phyloP scores from a whole-genome alignment of 2,329 filamentous ascomycete genomes.

The Colletotrichum orchidophilum region DNA sequence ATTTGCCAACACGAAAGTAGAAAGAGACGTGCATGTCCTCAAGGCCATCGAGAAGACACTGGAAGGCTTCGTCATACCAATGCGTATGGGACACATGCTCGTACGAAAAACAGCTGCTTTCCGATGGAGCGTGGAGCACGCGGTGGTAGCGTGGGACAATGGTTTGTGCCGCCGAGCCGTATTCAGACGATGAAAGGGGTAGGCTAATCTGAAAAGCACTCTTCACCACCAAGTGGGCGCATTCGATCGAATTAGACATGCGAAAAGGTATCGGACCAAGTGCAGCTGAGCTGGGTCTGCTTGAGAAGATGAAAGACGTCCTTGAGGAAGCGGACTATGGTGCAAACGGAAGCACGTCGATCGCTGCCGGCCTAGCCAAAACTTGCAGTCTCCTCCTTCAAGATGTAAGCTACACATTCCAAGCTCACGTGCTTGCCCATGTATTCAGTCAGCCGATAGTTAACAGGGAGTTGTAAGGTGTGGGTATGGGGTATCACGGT shows the following conservation, averaged over 20 bases:
- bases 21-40: background rate
- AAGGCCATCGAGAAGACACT: background rate
- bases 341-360: background rate
- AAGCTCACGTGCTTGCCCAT: background rate
- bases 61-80: background rate
- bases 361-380: background rate
- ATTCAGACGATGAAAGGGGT: background rate
- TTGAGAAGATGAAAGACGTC: background rate
- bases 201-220: background rate
- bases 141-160: background rate
- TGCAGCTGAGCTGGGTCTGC: background rate
- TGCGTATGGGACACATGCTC: constrained; percentile 1
- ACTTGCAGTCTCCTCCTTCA: background rate
- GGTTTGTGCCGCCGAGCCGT: background rate
- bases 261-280: background rate
- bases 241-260: background rate
- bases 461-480: background rate
- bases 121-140: constrained; percentile 8
- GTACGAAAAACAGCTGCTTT: background rate
- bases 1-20: background rate
- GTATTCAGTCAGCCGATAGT: no score
- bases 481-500: constrained; percentile 15
- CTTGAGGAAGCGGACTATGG: background rate
- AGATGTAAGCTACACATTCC: background rate
- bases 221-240: background rate